Evolutionary conservation across 1,284 basidiomycete species (phyloP).

Genomic region (Ceratobasidium sp.): DNA sequence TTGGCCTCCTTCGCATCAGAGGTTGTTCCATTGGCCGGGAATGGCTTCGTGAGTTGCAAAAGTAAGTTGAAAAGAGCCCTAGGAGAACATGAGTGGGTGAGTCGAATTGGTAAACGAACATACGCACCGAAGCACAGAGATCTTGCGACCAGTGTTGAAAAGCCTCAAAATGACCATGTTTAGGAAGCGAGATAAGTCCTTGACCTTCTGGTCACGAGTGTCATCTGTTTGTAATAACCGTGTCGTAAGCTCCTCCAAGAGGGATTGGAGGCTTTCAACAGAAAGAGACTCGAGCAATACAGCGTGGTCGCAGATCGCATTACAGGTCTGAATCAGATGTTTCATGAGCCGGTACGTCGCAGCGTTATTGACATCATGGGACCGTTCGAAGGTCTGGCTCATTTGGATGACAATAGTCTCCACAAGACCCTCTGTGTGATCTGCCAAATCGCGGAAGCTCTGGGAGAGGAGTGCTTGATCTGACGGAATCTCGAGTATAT

Average conservation of each 20-base stretch:
- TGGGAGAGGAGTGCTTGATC: constrained; percentile 55
- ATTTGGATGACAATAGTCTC: constrained; percentile 89
- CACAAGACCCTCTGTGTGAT: constrained; percentile 84
- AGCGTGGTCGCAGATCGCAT: constrained; percentile 87
- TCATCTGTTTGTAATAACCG: constrained; percentile 93
- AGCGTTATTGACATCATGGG: constrained; percentile 72
- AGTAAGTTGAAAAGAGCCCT: constrained; percentile 84
- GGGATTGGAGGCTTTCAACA: constrained; percentile 75
- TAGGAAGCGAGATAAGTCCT: constrained; percentile 93
- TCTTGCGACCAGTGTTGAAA: constrained; percentile 89
- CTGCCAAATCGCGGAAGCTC: constrained; percentile 77
- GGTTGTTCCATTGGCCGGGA: constrained; percentile 71
- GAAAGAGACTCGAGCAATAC: constrained; percentile 83
- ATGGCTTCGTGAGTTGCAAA: constrained; percentile 86
- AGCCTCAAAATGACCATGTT: constrained; percentile 97
- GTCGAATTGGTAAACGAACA: background rate
- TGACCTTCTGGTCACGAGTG: constrained; percentile 72
- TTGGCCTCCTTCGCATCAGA: constrained; percentile 81
- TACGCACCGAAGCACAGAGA: constrained; percentile 88
- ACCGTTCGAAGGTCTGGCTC: constrained; percentile 85
- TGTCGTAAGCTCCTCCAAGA: constrained; percentile 87
- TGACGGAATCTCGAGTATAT: constrained; percentile 69
- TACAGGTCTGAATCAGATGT: constrained; percentile 93
- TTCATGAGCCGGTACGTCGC: constrained; percentile 91
- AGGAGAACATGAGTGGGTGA: constrained; percentile 8